phyloP scores from a whole-genome alignment of 2,329 filamentous ascomycete species.

The Penicillium paneum region DNA sequence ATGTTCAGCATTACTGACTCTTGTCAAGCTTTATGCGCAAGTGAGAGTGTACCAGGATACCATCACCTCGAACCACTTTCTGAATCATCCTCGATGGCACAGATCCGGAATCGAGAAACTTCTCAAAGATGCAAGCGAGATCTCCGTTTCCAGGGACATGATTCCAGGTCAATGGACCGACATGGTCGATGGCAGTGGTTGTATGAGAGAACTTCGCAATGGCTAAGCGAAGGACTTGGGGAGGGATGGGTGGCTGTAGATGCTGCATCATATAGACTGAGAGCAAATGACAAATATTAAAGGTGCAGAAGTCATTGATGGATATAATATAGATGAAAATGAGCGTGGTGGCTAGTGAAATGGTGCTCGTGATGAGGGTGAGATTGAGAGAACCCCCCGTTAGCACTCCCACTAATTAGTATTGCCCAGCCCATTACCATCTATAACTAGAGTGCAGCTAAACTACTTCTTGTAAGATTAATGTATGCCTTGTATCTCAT shows the following conservation, averaged over 20 bases:
- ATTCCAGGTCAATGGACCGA: conserved; percentile 43
- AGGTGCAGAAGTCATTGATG: background rate
- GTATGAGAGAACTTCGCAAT: conserved; percentile 48
- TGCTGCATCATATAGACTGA: background rate
- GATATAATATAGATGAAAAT: background rate
- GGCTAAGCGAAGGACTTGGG: conserved; percentile 24
- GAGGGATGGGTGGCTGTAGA: conserved; percentile 6
- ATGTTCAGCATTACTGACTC: background rate
- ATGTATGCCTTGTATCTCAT: background rate
- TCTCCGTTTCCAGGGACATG: conserved; percentile 41
- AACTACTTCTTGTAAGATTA: too few relatives aligned
- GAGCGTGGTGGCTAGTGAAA: background rate
- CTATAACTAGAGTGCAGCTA: background rate
- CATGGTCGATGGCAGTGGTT: conserved; percentile 36
- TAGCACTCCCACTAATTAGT: background rate
- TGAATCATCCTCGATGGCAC: conserved; percentile 24
- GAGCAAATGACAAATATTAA: background rate
- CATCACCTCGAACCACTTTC: conserved; percentile 34
- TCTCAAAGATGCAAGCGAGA: conserved; percentile 38
- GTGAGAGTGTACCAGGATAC: conserved; percentile 34
- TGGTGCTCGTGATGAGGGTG: background rate
- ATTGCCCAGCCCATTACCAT: background rate
- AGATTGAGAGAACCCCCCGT: background rate
- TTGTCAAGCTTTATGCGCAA: background rate
- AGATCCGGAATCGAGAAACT: conserved; percentile 9